Conservation (phyloP, 2,329 filamentous ascomycete genomes). For the Phymatotrichopsis omnivora region DNA sequence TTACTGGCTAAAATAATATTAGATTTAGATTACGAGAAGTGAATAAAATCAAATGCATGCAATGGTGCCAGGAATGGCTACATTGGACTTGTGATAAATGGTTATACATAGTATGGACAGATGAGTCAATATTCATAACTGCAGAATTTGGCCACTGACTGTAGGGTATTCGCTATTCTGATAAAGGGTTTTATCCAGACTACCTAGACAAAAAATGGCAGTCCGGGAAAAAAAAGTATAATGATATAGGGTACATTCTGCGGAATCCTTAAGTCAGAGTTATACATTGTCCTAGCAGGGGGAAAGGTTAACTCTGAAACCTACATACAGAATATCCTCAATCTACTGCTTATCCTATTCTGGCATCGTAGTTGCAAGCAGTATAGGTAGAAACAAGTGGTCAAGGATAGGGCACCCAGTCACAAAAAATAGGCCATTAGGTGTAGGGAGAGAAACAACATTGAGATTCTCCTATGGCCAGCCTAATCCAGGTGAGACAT, state of each 20-base stretch:
- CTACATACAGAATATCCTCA: constrained; percentile 8
- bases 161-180: not conserved
- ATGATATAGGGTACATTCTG: constrained; percentile 16
- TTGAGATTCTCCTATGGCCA: constrained; percentile 5
- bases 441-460: constrained; percentile 2
- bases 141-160: not conserved
- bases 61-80: not conserved
- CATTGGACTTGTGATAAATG: constrained; percentile 7
- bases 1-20: no score
- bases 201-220: constrained; percentile 3
- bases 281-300: constrained; percentile 3
- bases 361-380: no score
- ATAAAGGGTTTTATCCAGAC: constrained; percentile 6
- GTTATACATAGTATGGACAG: not conserved
- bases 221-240: not conserved
- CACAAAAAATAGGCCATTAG: constrained; percentile 13
- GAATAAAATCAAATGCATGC: not conserved
- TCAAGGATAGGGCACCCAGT: constrained; percentile 12
- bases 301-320: constrained; percentile 5
- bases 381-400: constrained; percentile 11
- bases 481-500: constrained; percentile 12
- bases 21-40: not conserved
- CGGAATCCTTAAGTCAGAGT: constrained; percentile 2
- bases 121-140: constrained; percentile 9
- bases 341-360: no score